Evolutionary conservation across 306 rosid species (phyloP).

Genomic region (Cucurbita maxima): DNA sequence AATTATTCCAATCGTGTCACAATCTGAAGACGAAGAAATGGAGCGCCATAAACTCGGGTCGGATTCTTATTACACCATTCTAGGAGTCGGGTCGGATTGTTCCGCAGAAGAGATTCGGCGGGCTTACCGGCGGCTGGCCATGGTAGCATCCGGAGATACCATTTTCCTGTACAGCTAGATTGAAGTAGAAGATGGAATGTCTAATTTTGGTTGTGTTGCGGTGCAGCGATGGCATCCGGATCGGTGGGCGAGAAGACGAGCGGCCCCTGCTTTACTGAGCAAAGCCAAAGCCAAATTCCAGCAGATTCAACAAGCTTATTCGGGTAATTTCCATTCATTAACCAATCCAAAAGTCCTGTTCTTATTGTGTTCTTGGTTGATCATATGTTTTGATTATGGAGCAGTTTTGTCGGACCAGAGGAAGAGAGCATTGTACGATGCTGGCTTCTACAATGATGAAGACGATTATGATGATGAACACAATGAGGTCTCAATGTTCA

Average conservation of each 20-base stretch:
- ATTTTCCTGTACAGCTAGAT: no score
- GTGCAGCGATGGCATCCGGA: slow-evolving; percentile 75
- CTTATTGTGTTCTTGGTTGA: not conserved
- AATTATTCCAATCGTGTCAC: not conserved
- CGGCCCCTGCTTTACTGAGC: slow-evolving; percentile 27
- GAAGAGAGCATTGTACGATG: slow-evolving; percentile 56
- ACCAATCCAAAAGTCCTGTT: not conserved
- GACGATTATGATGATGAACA: slow-evolving; percentile 36
- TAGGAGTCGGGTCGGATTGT: slow-evolving; percentile 42
- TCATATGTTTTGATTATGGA: not conserved
- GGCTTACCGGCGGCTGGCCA: slow-evolving; percentile 61
- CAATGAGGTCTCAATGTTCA: slow-evolving; percentile 25
- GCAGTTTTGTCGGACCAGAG: slow-evolving; percentile 51
- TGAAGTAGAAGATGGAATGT: no score
- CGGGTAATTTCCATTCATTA: slow-evolving; percentile 21
- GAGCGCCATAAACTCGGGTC: not conserved
- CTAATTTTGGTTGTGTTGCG: no score
- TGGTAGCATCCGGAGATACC: not conserved
- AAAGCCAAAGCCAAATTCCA: slow-evolving; percentile 60
- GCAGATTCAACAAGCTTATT: slow-evolving; percentile 68
- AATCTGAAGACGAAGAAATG: not conserved
- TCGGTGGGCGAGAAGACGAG: slow-evolving; percentile 31
- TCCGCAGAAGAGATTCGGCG: slow-evolving; percentile 45
- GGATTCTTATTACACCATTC: slow-evolving; percentile 34
- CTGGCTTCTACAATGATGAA: slow-evolving; percentile 38